Conservation (phyloP, 1,284 basidiomycete species). For the Malassezia vespertilionis region DNA sequence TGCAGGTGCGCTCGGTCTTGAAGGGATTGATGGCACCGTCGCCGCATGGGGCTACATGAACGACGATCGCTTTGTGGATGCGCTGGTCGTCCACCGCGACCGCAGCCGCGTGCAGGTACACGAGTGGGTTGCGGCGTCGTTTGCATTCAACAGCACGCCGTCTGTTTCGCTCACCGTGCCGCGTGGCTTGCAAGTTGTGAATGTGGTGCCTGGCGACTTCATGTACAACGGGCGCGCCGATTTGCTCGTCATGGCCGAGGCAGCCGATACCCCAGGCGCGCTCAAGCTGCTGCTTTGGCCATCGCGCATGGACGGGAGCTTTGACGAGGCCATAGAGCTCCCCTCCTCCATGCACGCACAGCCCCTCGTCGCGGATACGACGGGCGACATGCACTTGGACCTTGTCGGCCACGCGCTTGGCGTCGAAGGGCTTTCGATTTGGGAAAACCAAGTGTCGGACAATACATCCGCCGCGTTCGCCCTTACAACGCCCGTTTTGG, state of each 20-base stretch:
- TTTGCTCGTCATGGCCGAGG: conserved; percentile 64
- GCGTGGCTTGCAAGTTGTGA: conserved; percentile 49
- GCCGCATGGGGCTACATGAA: conserved; percentile 88
- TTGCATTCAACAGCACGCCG: conserved; percentile 55
- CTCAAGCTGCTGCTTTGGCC: conserved; percentile 24
- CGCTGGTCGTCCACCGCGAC: conserved; percentile 63
- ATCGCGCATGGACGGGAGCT: conserved; percentile 10
- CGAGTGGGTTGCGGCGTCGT: conserved; percentile 65
- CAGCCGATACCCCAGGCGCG: conserved; percentile 39
- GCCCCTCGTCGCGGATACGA: conserved; percentile 72
- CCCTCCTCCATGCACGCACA: conserved; percentile 63
- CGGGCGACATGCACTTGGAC: conserved; percentile 79
- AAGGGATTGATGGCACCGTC: conserved; percentile 57
- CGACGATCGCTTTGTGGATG: conserved; percentile 69
- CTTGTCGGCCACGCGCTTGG: conserved; percentile 59
- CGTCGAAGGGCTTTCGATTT: conserved; percentile 22
- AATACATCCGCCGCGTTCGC: conserved; percentile 6
- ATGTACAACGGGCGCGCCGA: conserved; percentile 84
- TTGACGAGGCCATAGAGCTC: conserved; percentile 49
- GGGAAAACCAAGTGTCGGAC: conserved; percentile 25
- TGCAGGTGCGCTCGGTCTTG: conserved; percentile 68
- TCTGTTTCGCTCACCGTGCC: conserved; percentile 40
- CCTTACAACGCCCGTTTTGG: conserved; percentile 19
- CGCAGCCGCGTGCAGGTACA: conserved; percentile 64
- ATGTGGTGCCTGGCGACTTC: conserved; percentile 83